Percentiles rank a stretch among this genome's conserved stretches.
Evolutionary conservation across 305 asterid genomes (phyloP).

Genomic region (Nicotiana rustica): DNA sequence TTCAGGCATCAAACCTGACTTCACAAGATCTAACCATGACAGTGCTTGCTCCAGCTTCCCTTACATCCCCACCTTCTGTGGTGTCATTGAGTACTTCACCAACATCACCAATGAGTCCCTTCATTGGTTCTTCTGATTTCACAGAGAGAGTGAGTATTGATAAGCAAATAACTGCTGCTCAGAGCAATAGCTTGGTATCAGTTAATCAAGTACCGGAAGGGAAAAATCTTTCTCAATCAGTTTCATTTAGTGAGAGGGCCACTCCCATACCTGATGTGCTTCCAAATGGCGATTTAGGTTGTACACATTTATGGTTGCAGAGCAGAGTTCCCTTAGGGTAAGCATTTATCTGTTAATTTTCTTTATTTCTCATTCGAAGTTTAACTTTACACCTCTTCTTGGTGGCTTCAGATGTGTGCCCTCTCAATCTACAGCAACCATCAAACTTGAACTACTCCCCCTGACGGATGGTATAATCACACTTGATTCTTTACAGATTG

Average conservation of each 20-base stretch:
- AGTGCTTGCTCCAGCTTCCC: constrained; percentile 96
- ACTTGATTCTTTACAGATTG: constrained; percentile 90
- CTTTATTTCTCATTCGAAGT: background rate
- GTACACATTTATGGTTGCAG: constrained; percentile 98
- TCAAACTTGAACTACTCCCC: constrained; percentile 98
- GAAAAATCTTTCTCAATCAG: constrained; percentile 51
- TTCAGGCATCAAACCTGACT: constrained; percentile 96
- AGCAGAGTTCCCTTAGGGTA: constrained; percentile 99
- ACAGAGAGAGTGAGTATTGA: constrained; percentile 50
- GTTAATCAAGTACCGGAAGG: constrained; percentile 52
- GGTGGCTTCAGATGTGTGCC: constrained; percentile 81
- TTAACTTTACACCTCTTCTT: constrained; percentile 37
- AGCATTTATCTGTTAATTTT: constrained; percentile 27
- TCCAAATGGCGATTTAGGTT: constrained; percentile 76
- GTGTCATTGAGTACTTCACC: constrained; percentile 77
- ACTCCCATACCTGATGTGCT: constrained; percentile 61
- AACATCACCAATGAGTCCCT: constrained; percentile 64
- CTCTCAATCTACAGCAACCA: constrained; percentile 84
- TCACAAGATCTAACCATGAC: constrained; percentile 86
- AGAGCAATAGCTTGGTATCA: constrained; percentile 44
- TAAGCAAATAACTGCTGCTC: constrained; percentile 48
- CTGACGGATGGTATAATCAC: constrained; percentile 97
- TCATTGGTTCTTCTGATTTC: constrained; percentile 53
- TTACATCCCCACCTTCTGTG: constrained; percentile 92
- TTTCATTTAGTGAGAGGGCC: constrained; percentile 51